These are phyloP conservation scores for Ottelia alismoides DNA, from an alignment of 106 monocot genomes.

Conservation along the genomic window DNA sequence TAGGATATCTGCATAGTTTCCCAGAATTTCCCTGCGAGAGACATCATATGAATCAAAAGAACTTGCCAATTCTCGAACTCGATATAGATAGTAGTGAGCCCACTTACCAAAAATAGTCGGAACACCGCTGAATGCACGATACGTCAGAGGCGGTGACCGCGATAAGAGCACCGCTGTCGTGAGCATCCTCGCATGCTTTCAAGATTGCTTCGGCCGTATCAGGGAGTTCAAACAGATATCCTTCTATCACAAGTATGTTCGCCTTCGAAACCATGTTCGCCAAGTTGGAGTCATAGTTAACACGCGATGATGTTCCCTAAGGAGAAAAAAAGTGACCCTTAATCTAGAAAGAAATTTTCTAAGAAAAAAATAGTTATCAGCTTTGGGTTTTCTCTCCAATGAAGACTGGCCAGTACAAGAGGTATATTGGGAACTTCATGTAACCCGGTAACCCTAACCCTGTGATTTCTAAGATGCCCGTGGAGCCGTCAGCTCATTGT, in stretches of 20 bases:
- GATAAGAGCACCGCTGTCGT: slow-evolving; percentile 61
- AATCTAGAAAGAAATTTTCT: too few species aligned
- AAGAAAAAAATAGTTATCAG: too few species aligned
- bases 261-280: slow-evolving; percentile 66
- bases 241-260: slow-evolving; percentile 80
- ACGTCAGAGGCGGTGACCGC: slow-evolving; percentile 94
- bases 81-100: too few species aligned
- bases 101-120: slow-evolving; percentile 72
- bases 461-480: too few species aligned
- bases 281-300: slow-evolving; percentile 64
- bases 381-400: too few species aligned
- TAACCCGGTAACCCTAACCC: too few species aligned
- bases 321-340: slow-evolving; percentile 6
- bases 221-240: slow-evolving; percentile 86
- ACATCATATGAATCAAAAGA: too few species aligned
- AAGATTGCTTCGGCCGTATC: slow-evolving; percentile 60
- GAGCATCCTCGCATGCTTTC: slow-evolving; percentile 83
- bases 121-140: slow-evolving; percentile 79
- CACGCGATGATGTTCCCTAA: slow-evolving; percentile 84
- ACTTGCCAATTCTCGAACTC: too few species aligned
- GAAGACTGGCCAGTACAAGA: not conserved
- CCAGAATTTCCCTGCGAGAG: slow-evolving; percentile 60
- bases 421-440: not conserved
- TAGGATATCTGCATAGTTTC: slow-evolving; percentile 71
- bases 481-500: too few species aligned